Evolutionary conservation across 805 yeast genomes (phyloP).

Genomic region (Sugiyamaella qingdaonensis): DNA sequence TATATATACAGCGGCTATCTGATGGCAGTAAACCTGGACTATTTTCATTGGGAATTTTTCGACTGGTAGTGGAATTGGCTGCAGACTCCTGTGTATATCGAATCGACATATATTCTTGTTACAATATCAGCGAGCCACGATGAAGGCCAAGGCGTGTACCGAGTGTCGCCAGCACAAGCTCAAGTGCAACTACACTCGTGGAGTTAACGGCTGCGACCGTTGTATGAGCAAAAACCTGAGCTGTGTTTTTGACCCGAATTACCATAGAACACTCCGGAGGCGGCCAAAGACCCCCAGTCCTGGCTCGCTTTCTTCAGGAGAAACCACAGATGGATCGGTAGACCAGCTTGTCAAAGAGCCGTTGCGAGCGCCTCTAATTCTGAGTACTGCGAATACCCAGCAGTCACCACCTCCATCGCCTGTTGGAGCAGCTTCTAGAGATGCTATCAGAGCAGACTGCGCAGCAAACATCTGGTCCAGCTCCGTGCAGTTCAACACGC

Average conservation of each 20-base stretch:
- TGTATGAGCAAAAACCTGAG: constrained; percentile 1
- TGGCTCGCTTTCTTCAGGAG: neutral
- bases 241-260: constrained; percentile 10
- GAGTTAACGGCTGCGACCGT: constrained; percentile 6
- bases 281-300: neutral
- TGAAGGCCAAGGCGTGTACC: constrained; percentile 12
- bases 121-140: neutral
- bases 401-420: neutral
- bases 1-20: too few relatives aligned
- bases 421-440: neutral
- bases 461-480: neutral
- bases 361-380: neutral
- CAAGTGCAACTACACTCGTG: constrained; percentile 3
- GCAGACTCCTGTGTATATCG: too few relatives aligned
- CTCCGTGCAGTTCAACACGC: neutral
- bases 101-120: neutral
- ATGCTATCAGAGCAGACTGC: neutral
- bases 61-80: too few relatives aligned
- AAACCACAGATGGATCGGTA: neutral
- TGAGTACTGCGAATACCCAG: neutral
- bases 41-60: too few relatives aligned
- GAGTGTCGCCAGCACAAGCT: constrained; percentile 12
- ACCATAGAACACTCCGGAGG: neutral
- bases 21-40: too few relatives aligned
- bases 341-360: neutral